Evolutionary conservation across 139 green algal species (phyloP).

Genomic region (Chlamydomonas asymmetrica): DNA sequence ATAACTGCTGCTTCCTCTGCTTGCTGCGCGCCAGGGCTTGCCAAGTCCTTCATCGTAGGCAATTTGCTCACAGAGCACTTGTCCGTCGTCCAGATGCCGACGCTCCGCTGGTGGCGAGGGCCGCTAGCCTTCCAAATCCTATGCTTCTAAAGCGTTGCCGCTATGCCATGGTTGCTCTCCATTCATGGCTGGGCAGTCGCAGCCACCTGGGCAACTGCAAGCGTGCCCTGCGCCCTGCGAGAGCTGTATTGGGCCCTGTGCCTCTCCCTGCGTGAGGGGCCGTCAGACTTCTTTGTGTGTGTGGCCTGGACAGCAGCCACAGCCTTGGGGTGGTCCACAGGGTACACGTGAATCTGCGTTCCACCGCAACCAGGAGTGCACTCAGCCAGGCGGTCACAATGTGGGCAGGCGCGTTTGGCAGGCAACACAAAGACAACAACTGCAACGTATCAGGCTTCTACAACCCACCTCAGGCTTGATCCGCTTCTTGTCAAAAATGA

Average conservation of each 20-base stretch:
- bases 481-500: slow-evolving; percentile 83
- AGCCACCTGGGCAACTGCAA: slow-evolving; percentile 36
- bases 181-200: slow-evolving; percentile 10
- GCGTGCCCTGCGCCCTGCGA: slow-evolving; percentile 5
- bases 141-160: too few relatives aligned
- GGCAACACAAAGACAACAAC: too few relatives aligned
- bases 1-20: too few relatives aligned
- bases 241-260: slow-evolving; percentile 38
- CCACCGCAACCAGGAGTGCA: not conserved
- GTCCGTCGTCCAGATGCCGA: not conserved
- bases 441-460: too few relatives aligned
- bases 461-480: slow-evolving; percentile 33
- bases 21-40: too few relatives aligned
- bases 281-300: slow-evolving; percentile 55
- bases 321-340: slow-evolving; percentile 53
- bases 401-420: too few relatives aligned
- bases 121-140: not conserved
- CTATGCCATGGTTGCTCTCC: not conserved
- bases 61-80: too few relatives aligned
- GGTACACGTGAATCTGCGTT: slow-evolving; percentile 59
- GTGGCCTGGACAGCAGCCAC: slow-evolving; percentile 34
- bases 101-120: not conserved
- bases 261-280: slow-evolving; percentile 47
- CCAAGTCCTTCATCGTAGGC: too few relatives aligned
- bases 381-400: too few relatives aligned